These are phyloP conservation scores for Cercospora sesami DNA, from an alignment of 2,329 filamentous ascomycete genomes.

Conservation along the genomic window DNA sequence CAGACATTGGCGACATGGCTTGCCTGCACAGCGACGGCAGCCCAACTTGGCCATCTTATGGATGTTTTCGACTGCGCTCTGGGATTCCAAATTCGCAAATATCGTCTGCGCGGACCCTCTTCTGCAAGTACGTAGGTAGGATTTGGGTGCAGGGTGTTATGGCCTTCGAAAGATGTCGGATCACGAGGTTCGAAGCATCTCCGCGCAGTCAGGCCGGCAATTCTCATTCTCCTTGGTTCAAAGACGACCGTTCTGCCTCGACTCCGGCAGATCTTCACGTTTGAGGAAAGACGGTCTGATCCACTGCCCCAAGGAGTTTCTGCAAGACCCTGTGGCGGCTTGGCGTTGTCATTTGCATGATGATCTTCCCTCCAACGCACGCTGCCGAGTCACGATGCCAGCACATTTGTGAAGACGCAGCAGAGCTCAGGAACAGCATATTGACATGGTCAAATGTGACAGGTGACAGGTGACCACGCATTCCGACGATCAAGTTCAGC, in stretches of 20 bases:
- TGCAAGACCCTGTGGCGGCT: neutral
- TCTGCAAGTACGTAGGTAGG: neutral
- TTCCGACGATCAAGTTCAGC: neutral
- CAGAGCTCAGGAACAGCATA: neutral
- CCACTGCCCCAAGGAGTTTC: neutral
- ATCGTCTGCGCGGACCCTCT: neutral
- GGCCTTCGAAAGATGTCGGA: neutral
- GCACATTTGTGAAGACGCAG: neutral
- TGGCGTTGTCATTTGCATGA: neutral
- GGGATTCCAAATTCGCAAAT: neutral
- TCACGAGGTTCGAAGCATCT: neutral
- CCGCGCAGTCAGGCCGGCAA: neutral
- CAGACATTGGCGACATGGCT: neutral
- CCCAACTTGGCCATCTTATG: neutral
- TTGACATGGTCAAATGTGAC: neutral
- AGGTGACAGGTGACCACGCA: neutral
- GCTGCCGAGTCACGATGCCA: neutral
- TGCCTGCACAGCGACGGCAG: neutral
- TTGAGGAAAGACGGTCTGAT: neutral
- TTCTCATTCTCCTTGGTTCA: neutral
- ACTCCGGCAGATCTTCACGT: neutral
- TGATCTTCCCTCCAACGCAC: neutral
- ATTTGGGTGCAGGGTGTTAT: too few species aligned
- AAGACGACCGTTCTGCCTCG: neutral
- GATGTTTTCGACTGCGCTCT: neutral